Conservation (phyloP, 306 rosid species). For the Quercus robur region DNA sequence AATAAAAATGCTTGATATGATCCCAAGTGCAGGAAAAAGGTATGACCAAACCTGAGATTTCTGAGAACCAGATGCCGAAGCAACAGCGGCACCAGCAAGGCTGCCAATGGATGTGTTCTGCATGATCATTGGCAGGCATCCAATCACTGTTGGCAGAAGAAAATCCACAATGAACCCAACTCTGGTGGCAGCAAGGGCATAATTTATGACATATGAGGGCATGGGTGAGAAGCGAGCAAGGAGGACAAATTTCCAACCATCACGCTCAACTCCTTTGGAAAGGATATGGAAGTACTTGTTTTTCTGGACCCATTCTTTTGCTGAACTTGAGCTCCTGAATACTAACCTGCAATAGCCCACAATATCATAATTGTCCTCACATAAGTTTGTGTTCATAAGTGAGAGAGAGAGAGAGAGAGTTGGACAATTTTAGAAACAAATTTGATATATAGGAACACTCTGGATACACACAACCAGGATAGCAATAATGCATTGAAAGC, state of each 20-base stretch:
- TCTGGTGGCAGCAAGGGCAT: slow-evolving; percentile 86
- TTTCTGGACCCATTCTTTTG: slow-evolving; percentile 73
- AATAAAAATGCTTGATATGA: slow-evolving; percentile 72
- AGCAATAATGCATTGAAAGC: background rate
- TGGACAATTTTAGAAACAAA: background rate
- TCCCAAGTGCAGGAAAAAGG: slow-evolving; percentile 71
- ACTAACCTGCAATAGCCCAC: slow-evolving; percentile 48
- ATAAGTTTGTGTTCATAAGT: background rate
- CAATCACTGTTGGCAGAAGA: slow-evolving; percentile 75
- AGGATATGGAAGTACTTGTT: slow-evolving; percentile 75
- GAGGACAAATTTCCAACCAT: slow-evolving; percentile 95
- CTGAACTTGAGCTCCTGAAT: slow-evolving; percentile 74
- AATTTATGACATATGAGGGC: slow-evolving; percentile 87
- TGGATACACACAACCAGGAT: too few species aligned
- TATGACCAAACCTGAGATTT: slow-evolving; percentile 70
- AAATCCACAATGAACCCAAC: slow-evolving; percentile 78
- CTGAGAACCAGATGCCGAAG: slow-evolving; percentile 60
- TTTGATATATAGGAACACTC: background rate
- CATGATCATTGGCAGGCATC: slow-evolving; percentile 93
- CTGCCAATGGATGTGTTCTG: slow-evolving; percentile 94
- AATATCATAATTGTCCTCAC: background rate
- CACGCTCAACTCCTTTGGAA: slow-evolving; percentile 84
- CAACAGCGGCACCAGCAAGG: slow-evolving; percentile 92
- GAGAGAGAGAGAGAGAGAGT: background rate
- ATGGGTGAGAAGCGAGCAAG: slow-evolving; percentile 96